Conservation (phyloP, 2,329 filamentous ascomycete species). For the Chrysoporthe cubensis region DNA sequence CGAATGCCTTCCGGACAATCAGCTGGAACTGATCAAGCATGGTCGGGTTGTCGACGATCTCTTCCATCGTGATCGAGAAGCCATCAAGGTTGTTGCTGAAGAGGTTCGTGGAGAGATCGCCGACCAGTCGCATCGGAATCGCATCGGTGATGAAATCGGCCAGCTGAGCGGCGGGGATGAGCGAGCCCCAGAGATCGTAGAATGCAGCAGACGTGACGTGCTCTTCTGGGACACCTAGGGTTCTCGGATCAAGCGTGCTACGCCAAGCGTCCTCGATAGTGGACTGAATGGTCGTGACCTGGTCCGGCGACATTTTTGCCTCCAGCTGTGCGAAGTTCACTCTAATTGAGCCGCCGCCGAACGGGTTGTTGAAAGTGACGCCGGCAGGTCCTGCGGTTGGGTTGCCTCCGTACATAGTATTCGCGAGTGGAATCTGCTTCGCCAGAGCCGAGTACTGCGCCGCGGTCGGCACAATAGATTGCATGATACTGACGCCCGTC, state of each 20-base stretch:
- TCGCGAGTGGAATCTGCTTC: slow-evolving; percentile 48
- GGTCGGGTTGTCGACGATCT: slow-evolving; percentile 54
- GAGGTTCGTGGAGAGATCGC: slow-evolving; percentile 43
- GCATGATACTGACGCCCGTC: slow-evolving; percentile 50
- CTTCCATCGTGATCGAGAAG: slow-evolving; percentile 49
- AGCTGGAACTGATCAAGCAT: slow-evolving; percentile 54
- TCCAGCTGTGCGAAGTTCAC: slow-evolving; percentile 26
- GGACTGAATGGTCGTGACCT: slow-evolving; percentile 45
- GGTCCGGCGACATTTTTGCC: slow-evolving; percentile 41
- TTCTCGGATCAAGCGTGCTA: slow-evolving; percentile 45
- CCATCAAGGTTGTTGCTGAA: slow-evolving; percentile 42
- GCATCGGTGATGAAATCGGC: slow-evolving; percentile 46
- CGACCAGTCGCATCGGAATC: slow-evolving; percentile 27
- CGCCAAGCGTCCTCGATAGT: slow-evolving; percentile 51
- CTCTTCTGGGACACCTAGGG: slow-evolving; percentile 44
- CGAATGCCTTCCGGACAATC: slow-evolving; percentile 36
- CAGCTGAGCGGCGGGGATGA: slow-evolving; percentile 53
- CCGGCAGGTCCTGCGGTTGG: slow-evolving; percentile 20
- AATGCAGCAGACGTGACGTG: slow-evolving; percentile 52
- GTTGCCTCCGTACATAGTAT: slow-evolving; percentile 29
- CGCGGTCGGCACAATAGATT: slow-evolving; percentile 49
- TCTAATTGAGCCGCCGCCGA: slow-evolving; percentile 25
- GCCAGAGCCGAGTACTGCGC: slow-evolving; percentile 44
- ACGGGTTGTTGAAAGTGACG: slow-evolving; percentile 31
- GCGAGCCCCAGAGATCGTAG: slow-evolving; percentile 54